phyloP scores from a whole-genome alignment of 2,329 filamentous ascomycete genomes.

The Blumeria hordei region DNA sequence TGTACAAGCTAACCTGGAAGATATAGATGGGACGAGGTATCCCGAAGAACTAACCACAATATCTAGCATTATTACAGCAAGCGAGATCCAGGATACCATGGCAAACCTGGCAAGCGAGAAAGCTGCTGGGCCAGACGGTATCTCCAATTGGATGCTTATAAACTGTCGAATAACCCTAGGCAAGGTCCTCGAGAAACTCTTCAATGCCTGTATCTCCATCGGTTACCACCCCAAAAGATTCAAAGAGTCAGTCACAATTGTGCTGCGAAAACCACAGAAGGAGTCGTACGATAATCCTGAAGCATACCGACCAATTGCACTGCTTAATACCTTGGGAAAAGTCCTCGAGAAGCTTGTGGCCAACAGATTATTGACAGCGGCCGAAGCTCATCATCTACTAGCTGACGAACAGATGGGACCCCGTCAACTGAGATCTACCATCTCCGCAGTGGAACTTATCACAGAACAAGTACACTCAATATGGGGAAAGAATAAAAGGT shows the following conservation, averaged over 20 bases:
- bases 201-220: neutral
- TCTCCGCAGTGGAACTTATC: neutral
- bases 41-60: no score
- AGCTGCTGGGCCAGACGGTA: neutral
- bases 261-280: no score
- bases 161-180: neutral
- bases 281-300: no score
- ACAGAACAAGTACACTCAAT: neutral
- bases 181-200: neutral
- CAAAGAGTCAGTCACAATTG: constrained; percentile 1
- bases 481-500: neutral
- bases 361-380: neutral
- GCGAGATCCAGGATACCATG: no score
- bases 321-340: neutral
- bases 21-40: no score
- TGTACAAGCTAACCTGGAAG: no score
- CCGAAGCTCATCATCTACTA: neutral
- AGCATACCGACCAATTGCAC: neutral
- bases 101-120: no score
- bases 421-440: neutral
- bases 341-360: neutral
- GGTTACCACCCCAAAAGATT: neutral
- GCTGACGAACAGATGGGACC: neutral
- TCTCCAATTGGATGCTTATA: neutral
- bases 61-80: no score